A percentile compares a stretch with the other conserved stretches of the same genome.
These are phyloP conservation scores for Sclerotinia nivalis DNA, from an alignment of 2,329 filamentous ascomycete genomes.

Conservation along the genomic window DNA sequence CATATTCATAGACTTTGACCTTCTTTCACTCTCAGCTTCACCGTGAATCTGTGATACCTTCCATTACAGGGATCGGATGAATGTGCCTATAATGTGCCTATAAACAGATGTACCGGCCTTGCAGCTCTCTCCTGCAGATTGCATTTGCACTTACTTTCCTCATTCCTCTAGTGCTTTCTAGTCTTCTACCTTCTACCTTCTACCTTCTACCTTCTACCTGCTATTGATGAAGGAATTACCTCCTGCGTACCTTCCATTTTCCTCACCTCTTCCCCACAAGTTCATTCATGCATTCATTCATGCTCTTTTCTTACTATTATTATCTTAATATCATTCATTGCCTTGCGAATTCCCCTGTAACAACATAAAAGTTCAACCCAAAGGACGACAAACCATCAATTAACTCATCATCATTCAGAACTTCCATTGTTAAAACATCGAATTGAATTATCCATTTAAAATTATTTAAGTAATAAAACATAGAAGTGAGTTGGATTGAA, in stretches of 20 bases:
- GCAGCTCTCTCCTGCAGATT: constrained; percentile 14
- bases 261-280: not conserved
- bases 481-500: not conserved
- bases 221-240: not conserved
- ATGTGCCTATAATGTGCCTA: not conserved
- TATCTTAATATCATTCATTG: not conserved
- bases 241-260: not conserved
- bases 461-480: not conserved
- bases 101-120: constrained; percentile 12
- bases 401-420: not conserved
- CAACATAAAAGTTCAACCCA: not conserved
- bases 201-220: not conserved
- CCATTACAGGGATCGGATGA: constrained; percentile 1
- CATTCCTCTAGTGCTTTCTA: not conserved
- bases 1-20: not conserved
- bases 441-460: not conserved
- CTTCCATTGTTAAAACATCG: not conserved
- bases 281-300: not conserved
- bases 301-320: not conserved
- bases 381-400: not conserved
- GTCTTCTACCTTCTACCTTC: not conserved
- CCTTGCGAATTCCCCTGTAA: not conserved
- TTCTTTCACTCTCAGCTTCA: constrained; percentile 3
- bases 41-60: not conserved
- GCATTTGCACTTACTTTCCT: not conserved